Base-by-base conservation (phyloP, 2,329 filamentous ascomycete genomes). In the Dothistroma pini region DNA sequence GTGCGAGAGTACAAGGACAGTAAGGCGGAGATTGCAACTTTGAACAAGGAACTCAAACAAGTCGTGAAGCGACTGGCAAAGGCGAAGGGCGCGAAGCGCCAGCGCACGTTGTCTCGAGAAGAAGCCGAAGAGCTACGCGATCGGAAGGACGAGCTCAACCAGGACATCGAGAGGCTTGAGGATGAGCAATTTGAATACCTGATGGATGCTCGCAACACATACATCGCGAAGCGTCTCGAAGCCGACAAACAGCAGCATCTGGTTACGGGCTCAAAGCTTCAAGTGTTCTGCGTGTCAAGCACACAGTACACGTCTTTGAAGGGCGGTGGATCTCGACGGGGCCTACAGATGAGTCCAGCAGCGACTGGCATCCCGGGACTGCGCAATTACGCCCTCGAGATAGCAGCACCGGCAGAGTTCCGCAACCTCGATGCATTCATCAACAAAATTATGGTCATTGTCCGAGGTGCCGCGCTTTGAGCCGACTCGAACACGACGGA, bases 161-260 rank as follows among this genome's bases (percentile, higher is more conserved):
- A 57, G 19, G 48, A 57, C 22, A 16, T 52, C 5, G n/a, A 47
- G 14, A 21, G 4, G 8, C 67, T 83, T 80, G 57, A 58, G 25
- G 44, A 56, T 4, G 35, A 57, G 21, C 57, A 62, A 5, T 63
- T 65, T 16, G 57, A 57, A 2, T 21, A 29, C 1, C 52, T 68
- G 1, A 67, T 71, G 1, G n/a, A 64, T 1, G 56, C 63, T 0
- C 67, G 69, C 49, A 72, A 69, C 32, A 8, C 21, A 1, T 25
- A 58, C 6, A 57, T 68, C 51, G 58, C 32, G 0, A 10, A 25
- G 3, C 19, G 41, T 4, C 51, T 71, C 14, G 60, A 57, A 16
- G 7, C 59, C 21, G 55, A 55, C 10, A 63, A 61, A 41, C 5
- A 58, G n/a, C 35, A 63, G 19, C 58, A 64, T 32, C 49, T 69